Conservation (phyloP, 2,329 filamentous ascomycete genomes). For the Epichloe festucae region DNA sequence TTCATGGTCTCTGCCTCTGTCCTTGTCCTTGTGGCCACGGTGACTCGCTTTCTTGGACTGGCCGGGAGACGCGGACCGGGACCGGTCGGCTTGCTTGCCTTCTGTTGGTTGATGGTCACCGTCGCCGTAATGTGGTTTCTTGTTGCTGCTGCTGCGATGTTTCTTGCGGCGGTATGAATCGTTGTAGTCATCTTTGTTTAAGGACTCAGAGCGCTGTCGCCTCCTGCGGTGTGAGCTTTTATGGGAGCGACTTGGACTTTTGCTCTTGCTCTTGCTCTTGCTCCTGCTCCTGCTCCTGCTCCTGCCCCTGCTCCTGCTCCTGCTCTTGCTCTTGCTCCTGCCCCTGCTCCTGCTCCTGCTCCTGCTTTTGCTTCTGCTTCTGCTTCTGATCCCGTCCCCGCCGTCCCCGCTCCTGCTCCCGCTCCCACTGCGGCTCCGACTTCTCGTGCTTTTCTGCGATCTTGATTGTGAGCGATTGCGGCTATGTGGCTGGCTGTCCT, state of each 20-base stretch:
- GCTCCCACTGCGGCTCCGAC: slow-evolving; percentile 11
- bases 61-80: slow-evolving; percentile 52
- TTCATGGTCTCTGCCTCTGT: slow-evolving; percentile 37
- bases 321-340: slow-evolving; percentile 8
- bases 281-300: slow-evolving; percentile 14
- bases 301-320: slow-evolving; percentile 14
- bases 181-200: slow-evolving; percentile 34
- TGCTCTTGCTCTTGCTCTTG: slow-evolving; percentile 10
- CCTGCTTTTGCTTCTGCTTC: slow-evolving; percentile 14
- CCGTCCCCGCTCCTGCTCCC: slow-evolving; percentile 12
- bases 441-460: slow-evolving; percentile 21
- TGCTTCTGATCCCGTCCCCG: slow-evolving; percentile 12
- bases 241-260: slow-evolving; percentile 21
- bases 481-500: slow-evolving; percentile 10
- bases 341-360: slow-evolving; percentile 15
- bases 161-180: slow-evolving; percentile 36
- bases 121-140: slow-evolving; percentile 26
- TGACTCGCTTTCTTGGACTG: slow-evolving; percentile 43
- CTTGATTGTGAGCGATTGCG: slow-evolving; percentile 19
- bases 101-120: slow-evolving; percentile 28
- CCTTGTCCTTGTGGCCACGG: slow-evolving; percentile 47
- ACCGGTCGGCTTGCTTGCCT: slow-evolving; percentile 38
- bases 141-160: slow-evolving; percentile 28
- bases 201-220: slow-evolving; percentile 41
- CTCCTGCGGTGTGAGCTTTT: slow-evolving; percentile 37